Base-by-base conservation (phyloP, 352 stramenopile species). In the Pythium sp. region DNA sequence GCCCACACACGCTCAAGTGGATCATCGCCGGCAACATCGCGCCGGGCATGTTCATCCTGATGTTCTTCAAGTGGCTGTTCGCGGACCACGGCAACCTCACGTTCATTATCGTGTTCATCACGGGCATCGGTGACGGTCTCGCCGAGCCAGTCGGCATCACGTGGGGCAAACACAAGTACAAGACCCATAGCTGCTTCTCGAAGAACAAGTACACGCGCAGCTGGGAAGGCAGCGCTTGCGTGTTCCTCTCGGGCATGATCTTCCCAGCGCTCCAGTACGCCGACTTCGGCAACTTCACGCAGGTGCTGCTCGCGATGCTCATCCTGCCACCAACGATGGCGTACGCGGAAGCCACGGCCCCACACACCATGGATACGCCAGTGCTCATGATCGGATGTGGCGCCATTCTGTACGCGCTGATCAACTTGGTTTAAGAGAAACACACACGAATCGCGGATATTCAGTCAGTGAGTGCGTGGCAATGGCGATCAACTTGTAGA, bases 1-100 rank as follows among this genome's bases (percentile, higher is more conserved):
- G 87, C 12, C 87, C 87, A 32, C 77, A 95, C 77, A 95, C 87
- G 72, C 79, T 95, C 62, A 93, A 90, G 74, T 95, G 87, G 87
- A 87, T 95, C 75, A 89, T 94, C 63, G 72, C 89, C 41, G 89
- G 72, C 72, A 89, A 84, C 81, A 87, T 85, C 26, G 75, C 75
- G 20, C 77, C 80, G 0, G 80, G 78, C 32, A 80, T 88, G 80
- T 81, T 91, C 66, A 90, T 93, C 58, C 65, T 94, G 59, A 78
- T 94, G 62, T 94, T 94, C 72, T 94, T 92, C 76, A 91, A 91
- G 81, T 94, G 86, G 86, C 78, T 92, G 28, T 91, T 91, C 69
- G 80, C 75, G 18, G 80, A 79, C 47, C 74, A 81, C 59, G 80
- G 79, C 41, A 75, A 76, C 38, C 64, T 91, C 58, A 89, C 76